These are phyloP conservation scores for Suhomyces faveliae DNA, from an alignment of 805 yeast species.

Conservation along the genomic window DNA sequence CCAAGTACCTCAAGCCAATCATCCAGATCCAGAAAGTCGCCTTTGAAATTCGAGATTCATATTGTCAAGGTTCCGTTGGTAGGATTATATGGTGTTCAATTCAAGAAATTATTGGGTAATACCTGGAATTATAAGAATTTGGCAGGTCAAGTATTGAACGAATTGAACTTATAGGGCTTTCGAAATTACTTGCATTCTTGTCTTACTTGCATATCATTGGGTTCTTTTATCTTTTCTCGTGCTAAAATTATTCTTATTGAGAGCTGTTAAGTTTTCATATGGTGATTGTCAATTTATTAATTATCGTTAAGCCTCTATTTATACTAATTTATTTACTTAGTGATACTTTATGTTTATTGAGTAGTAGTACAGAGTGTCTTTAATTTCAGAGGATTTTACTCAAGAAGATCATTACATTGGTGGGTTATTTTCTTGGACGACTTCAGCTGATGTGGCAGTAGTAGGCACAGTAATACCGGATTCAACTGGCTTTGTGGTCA, in stretches of 20 bases:
- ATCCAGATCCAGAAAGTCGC: slow-evolving; percentile 33
- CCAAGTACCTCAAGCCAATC: slow-evolving; percentile 21
- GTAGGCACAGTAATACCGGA: neutral
- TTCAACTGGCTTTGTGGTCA: neutral
- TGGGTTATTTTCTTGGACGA: neutral
- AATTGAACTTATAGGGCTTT: slow-evolving; percentile 52
- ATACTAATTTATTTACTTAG: neutral
- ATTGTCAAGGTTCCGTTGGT: slow-evolving; percentile 90
- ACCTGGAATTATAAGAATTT: slow-evolving; percentile 92
- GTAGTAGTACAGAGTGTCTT: neutral
- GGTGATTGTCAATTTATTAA: neutral
- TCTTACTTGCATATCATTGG: neutral
- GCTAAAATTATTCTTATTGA: neutral
- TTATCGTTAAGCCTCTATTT: neutral
- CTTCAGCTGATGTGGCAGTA: neutral
- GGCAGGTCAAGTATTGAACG: slow-evolving; percentile 79
- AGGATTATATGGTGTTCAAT: slow-evolving; percentile 89
- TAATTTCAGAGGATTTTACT: neutral
- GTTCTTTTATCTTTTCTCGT: neutral
- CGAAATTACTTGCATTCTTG: neutral
- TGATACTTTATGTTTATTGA: neutral
- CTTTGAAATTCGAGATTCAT: slow-evolving; percentile 85
- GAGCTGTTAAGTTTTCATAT: neutral
- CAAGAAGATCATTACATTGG: neutral
- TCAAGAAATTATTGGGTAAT: slow-evolving; percentile 89